Evolutionary conservation across 305 asterid genomes (phyloP).

Genomic region (Withania somnifera): DNA sequence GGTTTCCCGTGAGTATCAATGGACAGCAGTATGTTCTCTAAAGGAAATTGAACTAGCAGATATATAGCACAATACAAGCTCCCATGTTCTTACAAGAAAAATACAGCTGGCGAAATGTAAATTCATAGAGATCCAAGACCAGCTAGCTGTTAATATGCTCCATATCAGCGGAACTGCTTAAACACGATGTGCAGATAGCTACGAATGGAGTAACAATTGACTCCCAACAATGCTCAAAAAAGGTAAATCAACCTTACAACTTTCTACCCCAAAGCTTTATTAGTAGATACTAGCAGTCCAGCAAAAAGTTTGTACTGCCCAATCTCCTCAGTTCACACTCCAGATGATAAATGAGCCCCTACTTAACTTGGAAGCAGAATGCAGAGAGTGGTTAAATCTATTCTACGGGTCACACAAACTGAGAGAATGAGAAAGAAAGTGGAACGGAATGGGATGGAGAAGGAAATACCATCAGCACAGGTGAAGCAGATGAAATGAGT

Average conservation of each 20-base stretch:
- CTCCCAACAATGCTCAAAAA: not conserved
- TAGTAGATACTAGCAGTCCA: not conserved
- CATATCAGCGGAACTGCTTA: not conserved
- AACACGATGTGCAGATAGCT: not conserved
- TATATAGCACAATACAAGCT: not conserved
- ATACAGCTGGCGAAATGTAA: not conserved
- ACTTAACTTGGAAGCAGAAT: not conserved
- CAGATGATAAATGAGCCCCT: not conserved
- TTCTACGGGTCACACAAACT: not conserved
- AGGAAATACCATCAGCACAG: slow-evolving; percentile 48
- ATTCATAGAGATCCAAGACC: not conserved
- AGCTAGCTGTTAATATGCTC: not conserved
- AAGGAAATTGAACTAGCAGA: not conserved
- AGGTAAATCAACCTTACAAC: not conserved
- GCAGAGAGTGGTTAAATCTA: not conserved
- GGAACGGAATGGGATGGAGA: not conserved
- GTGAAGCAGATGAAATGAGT: slow-evolving; percentile 80
- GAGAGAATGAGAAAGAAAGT: not conserved
- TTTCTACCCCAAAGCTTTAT: not conserved
- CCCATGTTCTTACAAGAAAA: not conserved
- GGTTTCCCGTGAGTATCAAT: not conserved
- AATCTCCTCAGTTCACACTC: not conserved
- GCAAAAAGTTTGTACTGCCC: not conserved
- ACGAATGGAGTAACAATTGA: not conserved
- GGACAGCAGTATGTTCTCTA: not conserved